Base-by-base conservation (phyloP, 371 early-diverging fungal species). In the Rhizopus arrhizus region DNA sequence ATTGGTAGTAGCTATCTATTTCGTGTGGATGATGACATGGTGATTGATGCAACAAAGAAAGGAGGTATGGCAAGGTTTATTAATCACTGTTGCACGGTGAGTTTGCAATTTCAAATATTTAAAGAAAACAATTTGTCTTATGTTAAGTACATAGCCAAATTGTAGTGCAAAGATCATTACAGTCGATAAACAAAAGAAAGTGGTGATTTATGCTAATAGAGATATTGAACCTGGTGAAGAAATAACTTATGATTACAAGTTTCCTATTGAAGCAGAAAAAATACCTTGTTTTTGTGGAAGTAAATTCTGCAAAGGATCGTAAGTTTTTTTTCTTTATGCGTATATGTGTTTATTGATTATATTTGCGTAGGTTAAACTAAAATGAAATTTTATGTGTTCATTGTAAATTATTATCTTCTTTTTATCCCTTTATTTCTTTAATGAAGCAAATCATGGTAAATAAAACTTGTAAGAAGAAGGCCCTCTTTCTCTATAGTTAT, bases 241-340 rank as follows among this genome's bases (percentile, higher is more conserved):
- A 72, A 89, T 98, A 49, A 96, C 97, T 0, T 96, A 97, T 68
- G 95, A 98, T 72, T 97, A 97, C 83, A 93, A 96, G 81, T 95
- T 95, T 76, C 94, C 94, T 3, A 77, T 88, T n/a, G 95, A 97
- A 69, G 73, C 75, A 7, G 82, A 82, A 35, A 95, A 95, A 74
- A 93, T 97, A 50, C 93, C 92, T n/a, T 96, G 96, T 67, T 76
- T 87, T 32, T 96, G 96, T 66, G 95, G 94, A 5, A 86, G 95
- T 22, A 72, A 70, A 54, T 79, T 72, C 52, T 93, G 93, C 72
- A 80, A 90, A 42, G 91, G 91, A 46, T 86, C 81, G 72, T 69
- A 62, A 67, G 73, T 64, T 22, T 22, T 22, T 22, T 22, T 22
- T 22, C 22, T 22, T 22, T 22, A 22, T 22, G 22, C 22, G 22